phyloP scores from a whole-genome alignment of 768 basidiomycete species.

The Kwoniella pini region DNA sequence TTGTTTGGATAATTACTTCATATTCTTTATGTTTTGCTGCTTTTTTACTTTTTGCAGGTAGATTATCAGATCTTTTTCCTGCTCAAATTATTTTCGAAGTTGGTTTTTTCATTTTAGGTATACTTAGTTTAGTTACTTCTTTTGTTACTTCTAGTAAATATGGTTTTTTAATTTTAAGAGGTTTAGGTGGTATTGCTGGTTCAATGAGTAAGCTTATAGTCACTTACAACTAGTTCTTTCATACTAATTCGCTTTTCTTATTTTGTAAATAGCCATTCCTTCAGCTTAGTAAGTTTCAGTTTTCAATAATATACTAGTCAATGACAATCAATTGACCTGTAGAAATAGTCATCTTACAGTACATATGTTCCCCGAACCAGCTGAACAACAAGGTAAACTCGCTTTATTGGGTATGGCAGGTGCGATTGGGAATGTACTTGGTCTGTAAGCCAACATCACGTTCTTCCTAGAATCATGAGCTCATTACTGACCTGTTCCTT shows the following conservation, averaged over 20 bases:
- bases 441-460: no score
- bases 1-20: slow-evolving; percentile 47
- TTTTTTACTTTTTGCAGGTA: slow-evolving; percentile 50
- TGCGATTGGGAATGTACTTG: slow-evolving; percentile 59
- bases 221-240: background rate
- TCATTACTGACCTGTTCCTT: no score
- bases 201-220: slow-evolving; percentile 54
- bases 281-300: slow-evolving; percentile 24
- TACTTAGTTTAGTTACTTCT: slow-evolving; percentile 59
- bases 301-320: slow-evolving; percentile 3
- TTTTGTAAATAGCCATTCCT: slow-evolving; percentile 30
- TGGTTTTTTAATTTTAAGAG: slow-evolving; percentile 61
- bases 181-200: slow-evolving; percentile 60
- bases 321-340: slow-evolving; percentile 20
- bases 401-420: slow-evolving; percentile 59
- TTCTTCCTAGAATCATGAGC: no score
- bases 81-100: slow-evolving; percentile 57
- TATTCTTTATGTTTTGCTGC: slow-evolving; percentile 40
- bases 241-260: background rate
- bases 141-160: slow-evolving; percentile 59
- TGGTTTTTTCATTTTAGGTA: slow-evolving; percentile 58
- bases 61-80: slow-evolving; percentile 49
- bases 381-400: slow-evolving; percentile 60
- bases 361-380: slow-evolving; percentile 59
- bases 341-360: slow-evolving; percentile 60